Conservation (phyloP, 2,329 filamentous ascomycete genomes). For the Didymella sp. region DNA sequence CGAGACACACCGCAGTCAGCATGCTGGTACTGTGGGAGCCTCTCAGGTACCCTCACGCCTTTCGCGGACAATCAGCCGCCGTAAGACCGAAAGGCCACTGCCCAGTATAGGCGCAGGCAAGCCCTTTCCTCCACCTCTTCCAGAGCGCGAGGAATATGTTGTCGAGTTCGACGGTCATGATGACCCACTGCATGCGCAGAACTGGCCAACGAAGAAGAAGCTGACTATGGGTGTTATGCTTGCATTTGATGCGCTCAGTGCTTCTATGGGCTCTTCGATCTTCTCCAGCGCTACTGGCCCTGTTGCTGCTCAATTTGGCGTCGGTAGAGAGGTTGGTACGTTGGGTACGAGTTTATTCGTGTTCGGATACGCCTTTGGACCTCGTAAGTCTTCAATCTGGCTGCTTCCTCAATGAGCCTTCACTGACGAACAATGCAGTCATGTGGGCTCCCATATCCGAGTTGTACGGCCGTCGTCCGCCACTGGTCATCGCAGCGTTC, state of each 20-base stretch:
- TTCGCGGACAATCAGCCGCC: conserved; percentile 50
- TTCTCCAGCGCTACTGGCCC: conserved; percentile 48
- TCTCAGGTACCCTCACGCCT: conserved; percentile 50
- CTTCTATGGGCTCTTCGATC: conserved; percentile 67
- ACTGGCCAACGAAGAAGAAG: conserved; percentile 85
- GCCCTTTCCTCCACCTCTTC: conserved; percentile 72
- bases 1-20: conserved; percentile 73
- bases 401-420: not conserved
- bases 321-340: conserved; percentile 41
- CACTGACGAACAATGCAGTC: conserved; percentile 15
- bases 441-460: conserved; percentile 61
- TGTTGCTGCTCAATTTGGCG: conserved; percentile 41
- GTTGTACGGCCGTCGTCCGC: conserved; percentile 58
- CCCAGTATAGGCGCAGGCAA: conserved; percentile 75
- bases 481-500: conserved; percentile 57
- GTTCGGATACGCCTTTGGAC: conserved; percentile 50
- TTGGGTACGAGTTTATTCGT: conserved; percentile 46
- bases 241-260: conserved; percentile 74
- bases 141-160: conserved; percentile 77
- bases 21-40: conserved; percentile 71
- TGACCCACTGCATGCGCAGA: conserved; percentile 86
- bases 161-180: conserved; percentile 83
- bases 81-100: conserved; percentile 59
- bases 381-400: conserved; percentile 8
- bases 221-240: conserved; percentile 70